Evolutionary conservation across 805 yeast genomes (phyloP).

Genomic region (Suhomyces faveliae): DNA sequence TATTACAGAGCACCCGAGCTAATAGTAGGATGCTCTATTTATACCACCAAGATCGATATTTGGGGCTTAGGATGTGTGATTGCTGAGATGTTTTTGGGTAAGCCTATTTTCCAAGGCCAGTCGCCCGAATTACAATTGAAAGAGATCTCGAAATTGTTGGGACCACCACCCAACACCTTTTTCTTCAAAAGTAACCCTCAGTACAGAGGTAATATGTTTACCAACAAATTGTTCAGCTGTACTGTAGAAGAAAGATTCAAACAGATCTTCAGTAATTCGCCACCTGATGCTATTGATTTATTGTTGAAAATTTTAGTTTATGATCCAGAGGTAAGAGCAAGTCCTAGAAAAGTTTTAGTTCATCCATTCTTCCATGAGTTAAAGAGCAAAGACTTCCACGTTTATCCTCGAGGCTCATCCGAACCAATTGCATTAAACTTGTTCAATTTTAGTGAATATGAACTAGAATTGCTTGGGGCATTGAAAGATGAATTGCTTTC

Average conservation of each 20-base stretch:
- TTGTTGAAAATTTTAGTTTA: conserved; percentile 80
- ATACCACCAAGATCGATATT: conserved; percentile 88
- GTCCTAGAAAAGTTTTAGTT: conserved; percentile 78
- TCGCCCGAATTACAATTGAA: conserved; percentile 85
- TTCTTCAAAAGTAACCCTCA: conserved; percentile 72
- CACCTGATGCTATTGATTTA: conserved; percentile 83
- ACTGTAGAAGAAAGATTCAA: conserved; percentile 47
- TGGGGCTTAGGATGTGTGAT: conserved; percentile 98
- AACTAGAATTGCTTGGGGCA: conserved; percentile 50
- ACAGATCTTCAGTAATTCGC: conserved; percentile 60
- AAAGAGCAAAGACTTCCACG: conserved; percentile 53
- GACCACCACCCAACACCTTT: conserved; percentile 75
- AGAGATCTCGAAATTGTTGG: conserved; percentile 85
- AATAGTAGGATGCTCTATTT: conserved; percentile 84
- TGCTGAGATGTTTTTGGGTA: conserved; percentile 90
- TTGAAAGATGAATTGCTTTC: conserved; percentile 31
- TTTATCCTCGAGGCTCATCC: conserved; percentile 53
- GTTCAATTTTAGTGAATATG: conserved; percentile 72
- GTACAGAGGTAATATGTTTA: conserved; percentile 72
- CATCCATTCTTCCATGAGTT: conserved; percentile 90
- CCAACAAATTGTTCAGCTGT: conserved; percentile 61
- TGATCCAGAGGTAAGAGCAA: conserved; percentile 80
- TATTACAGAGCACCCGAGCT: conserved; percentile 96
- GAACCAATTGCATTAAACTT: conserved; percentile 44
- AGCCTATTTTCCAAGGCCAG: conserved; percentile 93